Conservation (phyloP, 2,329 filamentous ascomycete species). For the Chlorencoelia australis region DNA sequence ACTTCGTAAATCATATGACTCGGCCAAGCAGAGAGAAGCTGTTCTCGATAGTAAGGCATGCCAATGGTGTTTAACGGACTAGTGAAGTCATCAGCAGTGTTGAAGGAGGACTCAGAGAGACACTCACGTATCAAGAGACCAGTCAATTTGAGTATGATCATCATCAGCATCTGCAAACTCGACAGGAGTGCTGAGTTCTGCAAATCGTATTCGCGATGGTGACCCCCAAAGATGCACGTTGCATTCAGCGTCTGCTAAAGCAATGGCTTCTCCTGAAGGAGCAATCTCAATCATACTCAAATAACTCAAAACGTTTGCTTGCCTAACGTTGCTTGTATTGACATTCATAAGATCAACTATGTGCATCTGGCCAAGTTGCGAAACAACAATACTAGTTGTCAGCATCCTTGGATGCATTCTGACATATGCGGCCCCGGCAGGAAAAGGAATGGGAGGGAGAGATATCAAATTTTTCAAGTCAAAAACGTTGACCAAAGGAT, state of each 20-base stretch:
- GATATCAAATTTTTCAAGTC: conserved; percentile 85
- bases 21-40: conserved; percentile 82
- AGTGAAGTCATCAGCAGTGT: neutral
- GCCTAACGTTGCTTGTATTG: conserved; percentile 57
- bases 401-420: conserved; percentile 94
- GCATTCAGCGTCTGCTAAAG: conserved; percentile 54
- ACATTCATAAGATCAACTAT: conserved; percentile 83
- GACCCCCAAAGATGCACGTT: conserved; percentile 63
- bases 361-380: conserved; percentile 86
- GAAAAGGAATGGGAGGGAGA: conserved; percentile 83
- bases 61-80: conserved; percentile 78
- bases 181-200: conserved; percentile 56
- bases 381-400: conserved; percentile 88
- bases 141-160: conserved; percentile 41
- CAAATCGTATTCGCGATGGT: conserved; percentile 58
- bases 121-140: conserved; percentile 58
- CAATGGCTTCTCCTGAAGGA: conserved; percentile 60
- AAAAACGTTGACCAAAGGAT: conserved; percentile 90
- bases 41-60: conserved; percentile 87
- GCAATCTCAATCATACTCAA: conserved; percentile 58
- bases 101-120: neutral
- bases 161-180: conserved; percentile 53
- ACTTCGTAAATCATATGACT: conserved; percentile 74
- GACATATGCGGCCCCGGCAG: conserved; percentile 85
- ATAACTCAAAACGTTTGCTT: conserved; percentile 51